A percentile compares a stretch with the other conserved stretches of the same genome.
Evolutionary conservation across 768 basidiomycete genomes (phyloP).

Genomic region (Lentinula guzmanii): DNA sequence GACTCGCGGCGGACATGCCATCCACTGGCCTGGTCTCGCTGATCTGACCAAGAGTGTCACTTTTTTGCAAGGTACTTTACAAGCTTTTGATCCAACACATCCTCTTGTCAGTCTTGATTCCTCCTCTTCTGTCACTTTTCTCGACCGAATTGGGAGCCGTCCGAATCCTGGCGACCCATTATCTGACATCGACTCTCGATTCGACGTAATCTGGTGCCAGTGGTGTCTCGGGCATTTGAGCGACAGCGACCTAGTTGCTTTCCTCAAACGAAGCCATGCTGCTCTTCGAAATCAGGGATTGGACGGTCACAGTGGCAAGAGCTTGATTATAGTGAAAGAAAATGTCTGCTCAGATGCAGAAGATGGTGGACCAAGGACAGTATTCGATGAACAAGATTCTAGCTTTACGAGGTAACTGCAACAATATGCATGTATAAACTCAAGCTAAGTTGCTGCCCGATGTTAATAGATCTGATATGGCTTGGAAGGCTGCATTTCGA

Average conservation of each 20-base stretch:
- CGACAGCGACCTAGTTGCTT: slow-evolving; percentile 69
- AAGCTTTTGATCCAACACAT: slow-evolving; percentile 68
- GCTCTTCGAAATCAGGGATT: slow-evolving; percentile 45
- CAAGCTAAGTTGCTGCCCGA: not conserved
- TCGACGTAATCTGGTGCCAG: slow-evolving; percentile 94
- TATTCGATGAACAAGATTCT: slow-evolving; percentile 85
- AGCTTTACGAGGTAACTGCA: slow-evolving; percentile 72
- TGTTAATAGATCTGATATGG: slow-evolving; percentile 63
- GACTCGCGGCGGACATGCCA: not conserved
- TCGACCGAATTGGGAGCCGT: slow-evolving; percentile 67
- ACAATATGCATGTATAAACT: not conserved
- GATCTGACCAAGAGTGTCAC: slow-evolving; percentile 65
- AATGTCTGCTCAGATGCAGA: slow-evolving; percentile 64
- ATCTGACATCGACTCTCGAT: slow-evolving; percentile 48
- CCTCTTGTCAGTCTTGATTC: slow-evolving; percentile 28
- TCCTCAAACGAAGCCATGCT: slow-evolving; percentile 57
- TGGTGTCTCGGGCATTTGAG: slow-evolving; percentile 92
- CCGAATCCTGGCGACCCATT: slow-evolving; percentile 25
- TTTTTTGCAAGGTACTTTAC: slow-evolving; percentile 75
- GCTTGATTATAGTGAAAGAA: slow-evolving; percentile 87
- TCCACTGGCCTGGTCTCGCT: slow-evolving; percentile 61
- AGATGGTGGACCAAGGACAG: slow-evolving; percentile 41
- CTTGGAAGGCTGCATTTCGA: slow-evolving; percentile 74
- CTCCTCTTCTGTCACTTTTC: slow-evolving; percentile 22
- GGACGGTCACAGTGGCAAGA: slow-evolving; percentile 28